These are phyloP conservation scores for Schizochytrium sp. DNA, from an alignment of 108 stramenopile species.

Conservation along the genomic window DNA sequence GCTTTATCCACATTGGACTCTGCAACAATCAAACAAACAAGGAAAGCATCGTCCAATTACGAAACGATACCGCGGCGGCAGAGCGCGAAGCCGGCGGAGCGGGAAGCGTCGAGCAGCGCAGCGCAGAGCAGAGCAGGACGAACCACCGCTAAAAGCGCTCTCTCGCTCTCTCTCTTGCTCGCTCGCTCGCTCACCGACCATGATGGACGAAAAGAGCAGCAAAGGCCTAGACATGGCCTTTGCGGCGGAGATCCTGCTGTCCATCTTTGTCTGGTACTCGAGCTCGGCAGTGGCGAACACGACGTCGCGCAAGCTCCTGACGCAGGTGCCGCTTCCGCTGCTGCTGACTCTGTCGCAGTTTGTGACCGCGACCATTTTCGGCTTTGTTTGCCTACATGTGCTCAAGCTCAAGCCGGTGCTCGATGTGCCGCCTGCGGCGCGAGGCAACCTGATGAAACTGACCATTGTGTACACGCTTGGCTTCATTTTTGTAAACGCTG, in stretches of 20 bases:
- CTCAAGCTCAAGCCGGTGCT: background rate
- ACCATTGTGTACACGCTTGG: background rate
- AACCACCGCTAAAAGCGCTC: too few relatives aligned
- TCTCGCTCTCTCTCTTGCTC: too few relatives aligned
- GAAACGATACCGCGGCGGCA: too few relatives aligned
- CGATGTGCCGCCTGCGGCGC: background rate
- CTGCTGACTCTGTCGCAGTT: background rate
- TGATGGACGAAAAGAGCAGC: background rate
- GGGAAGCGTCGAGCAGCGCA: too few relatives aligned
- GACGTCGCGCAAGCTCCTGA: background rate
- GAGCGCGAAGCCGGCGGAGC: too few relatives aligned
- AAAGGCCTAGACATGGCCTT: background rate
- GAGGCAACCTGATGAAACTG: background rate
- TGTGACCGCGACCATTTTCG: background rate
- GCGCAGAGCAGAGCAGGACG: too few relatives aligned
- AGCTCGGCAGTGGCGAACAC: conserved; percentile 2
- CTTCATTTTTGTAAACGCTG: background rate
- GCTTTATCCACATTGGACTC: too few relatives aligned
- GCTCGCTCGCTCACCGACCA: too few relatives aligned
- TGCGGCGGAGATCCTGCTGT: background rate
- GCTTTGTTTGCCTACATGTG: background rate
- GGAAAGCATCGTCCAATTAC: too few relatives aligned
- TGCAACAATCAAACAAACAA: too few relatives aligned
- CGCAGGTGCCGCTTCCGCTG: background rate
- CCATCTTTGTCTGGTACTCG: background rate